Evolutionary conservation across 495 filamentous ascomycete species (phyloP), one percentile per base, ranked within the genome.

Genomic region (Aspergillus heteromorphus): DNA sequence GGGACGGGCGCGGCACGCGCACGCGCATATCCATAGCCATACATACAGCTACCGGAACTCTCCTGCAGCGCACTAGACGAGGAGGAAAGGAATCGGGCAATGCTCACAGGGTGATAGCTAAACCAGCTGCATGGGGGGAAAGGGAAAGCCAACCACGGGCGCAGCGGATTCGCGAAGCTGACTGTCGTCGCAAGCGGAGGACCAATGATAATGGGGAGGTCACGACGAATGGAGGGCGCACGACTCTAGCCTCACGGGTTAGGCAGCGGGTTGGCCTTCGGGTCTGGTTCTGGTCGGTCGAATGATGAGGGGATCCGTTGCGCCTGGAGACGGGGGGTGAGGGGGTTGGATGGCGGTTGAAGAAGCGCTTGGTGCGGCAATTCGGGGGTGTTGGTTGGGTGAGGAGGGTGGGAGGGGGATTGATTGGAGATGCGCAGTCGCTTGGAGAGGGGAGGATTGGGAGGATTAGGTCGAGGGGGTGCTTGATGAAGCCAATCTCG

Each of bases 201-300:
- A 55, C 67, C 65, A 65, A 72, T 67, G 25, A 53, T 67, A 31
- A 53, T 38, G n/a, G 13, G 10, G 34, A 38, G 34, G 34, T 38
- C 34, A 59, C 49, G 43, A 51, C 43, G 38, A 38, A 9, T n/a
- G 25, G 19, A 42, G 45, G 51, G 41, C 51, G 54, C 60, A 60
- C 51, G 53, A 58, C 56, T 69, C 60, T 65, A 74, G 73, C 73
- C 73, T 75, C 73, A 75, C 70, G 47, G 50, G 62, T 75, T 73
- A 67, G 73, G 73, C 71, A 70, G 68, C 65, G 58, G n/a, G n/a
- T n/a, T 61, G 36, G 20, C 40, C 42, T 58, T 56, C 40, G 53
- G 50, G 52, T 27, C 45, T 13, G 52, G 50, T 55, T 43, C 40
- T 25, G 11, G 31, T 50, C 29, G 18, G 31, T 56, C 48, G 42